phyloP scores from a whole-genome alignment of 805 yeast genomes.

The Saccharomyces eubayanus region DNA sequence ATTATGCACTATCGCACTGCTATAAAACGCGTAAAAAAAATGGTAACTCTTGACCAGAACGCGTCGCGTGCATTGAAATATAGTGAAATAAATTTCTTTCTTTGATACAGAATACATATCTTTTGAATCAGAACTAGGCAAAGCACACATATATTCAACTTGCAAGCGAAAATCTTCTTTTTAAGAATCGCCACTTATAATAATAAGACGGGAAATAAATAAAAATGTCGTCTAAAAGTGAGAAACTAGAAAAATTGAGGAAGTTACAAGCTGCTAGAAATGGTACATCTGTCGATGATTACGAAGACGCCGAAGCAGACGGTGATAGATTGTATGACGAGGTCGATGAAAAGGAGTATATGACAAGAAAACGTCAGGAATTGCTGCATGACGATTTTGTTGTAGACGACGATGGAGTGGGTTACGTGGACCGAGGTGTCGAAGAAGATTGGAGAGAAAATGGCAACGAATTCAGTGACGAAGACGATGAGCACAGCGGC shows the following conservation, averaged over 20 bases:
- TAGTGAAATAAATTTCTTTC: background rate
- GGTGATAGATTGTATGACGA: conserved; percentile 68
- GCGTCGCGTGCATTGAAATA: background rate
- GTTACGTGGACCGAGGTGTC: conserved; percentile 87
- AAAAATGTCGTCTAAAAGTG: conserved; percentile 33
- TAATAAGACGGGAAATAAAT: background rate
- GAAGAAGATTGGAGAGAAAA: conserved; percentile 64
- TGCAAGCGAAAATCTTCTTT: background rate
- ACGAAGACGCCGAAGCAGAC: conserved; percentile 41
- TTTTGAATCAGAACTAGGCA: background rate
- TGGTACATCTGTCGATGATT: conserved; percentile 18
- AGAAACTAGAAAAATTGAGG: conserved; percentile 51
- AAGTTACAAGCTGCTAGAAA: conserved; percentile 50
- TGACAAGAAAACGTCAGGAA: conserved; percentile 69
- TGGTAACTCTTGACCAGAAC: background rate
- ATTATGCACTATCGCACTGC: background rate
- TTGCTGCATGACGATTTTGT: conserved; percentile 86
- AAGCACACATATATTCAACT: background rate
- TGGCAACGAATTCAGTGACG: conserved; percentile 50
- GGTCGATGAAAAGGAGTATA: conserved; percentile 71
- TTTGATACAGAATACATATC: background rate
- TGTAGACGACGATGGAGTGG: conserved; percentile 88
- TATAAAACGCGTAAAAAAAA: background rate
- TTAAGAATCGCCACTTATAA: background rate
- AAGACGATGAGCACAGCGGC: conserved; percentile 33